phyloP scores from a whole-genome alignment of 495 filamentous ascomycete species.

The Podospora pseudopauciseta region DNA sequence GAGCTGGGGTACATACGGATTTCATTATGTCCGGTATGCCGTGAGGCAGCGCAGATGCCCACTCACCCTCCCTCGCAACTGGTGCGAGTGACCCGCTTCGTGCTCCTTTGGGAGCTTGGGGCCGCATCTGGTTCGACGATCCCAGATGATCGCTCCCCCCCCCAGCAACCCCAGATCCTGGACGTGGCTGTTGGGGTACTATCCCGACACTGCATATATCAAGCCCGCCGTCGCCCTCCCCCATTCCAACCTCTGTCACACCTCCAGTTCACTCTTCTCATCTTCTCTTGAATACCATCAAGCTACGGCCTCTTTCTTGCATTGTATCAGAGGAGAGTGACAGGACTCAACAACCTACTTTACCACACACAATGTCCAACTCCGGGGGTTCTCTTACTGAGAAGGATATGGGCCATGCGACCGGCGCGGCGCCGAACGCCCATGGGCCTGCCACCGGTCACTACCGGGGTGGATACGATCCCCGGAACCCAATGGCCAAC shows the following conservation, averaged over 20 bases:
- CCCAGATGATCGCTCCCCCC: constrained; percentile 6
- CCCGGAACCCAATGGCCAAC: constrained; percentile 67
- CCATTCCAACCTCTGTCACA: neutral
- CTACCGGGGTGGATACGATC: constrained; percentile 45
- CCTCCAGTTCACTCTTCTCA: neutral
- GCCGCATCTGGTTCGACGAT: neutral
- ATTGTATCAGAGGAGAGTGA: neutral
- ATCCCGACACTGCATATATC: constrained; percentile 14
- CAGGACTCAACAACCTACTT: neutral
- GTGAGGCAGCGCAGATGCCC: neutral
- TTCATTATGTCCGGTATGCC: neutral
- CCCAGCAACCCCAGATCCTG: constrained; percentile 4
- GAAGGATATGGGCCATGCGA: constrained; percentile 33
- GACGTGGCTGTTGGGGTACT: constrained; percentile 8
- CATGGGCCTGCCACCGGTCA: constrained; percentile 27
- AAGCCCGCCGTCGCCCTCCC: constrained; percentile 12
- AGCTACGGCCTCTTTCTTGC: neutral
- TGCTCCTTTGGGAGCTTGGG: neutral
- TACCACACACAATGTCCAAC: neutral
- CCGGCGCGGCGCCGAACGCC: constrained; percentile 22
- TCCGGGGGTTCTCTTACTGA: constrained; percentile 14
- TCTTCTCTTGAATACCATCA: neutral
- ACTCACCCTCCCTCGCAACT: neutral
- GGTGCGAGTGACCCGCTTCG: constrained; percentile 1
- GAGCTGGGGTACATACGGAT: neutral